Evolutionary conservation across 2,329 filamentous ascomycete genomes (phyloP), one percentile per base, ranked within the genome.

Genomic region (Ophiosphaerella narmari): DNA sequence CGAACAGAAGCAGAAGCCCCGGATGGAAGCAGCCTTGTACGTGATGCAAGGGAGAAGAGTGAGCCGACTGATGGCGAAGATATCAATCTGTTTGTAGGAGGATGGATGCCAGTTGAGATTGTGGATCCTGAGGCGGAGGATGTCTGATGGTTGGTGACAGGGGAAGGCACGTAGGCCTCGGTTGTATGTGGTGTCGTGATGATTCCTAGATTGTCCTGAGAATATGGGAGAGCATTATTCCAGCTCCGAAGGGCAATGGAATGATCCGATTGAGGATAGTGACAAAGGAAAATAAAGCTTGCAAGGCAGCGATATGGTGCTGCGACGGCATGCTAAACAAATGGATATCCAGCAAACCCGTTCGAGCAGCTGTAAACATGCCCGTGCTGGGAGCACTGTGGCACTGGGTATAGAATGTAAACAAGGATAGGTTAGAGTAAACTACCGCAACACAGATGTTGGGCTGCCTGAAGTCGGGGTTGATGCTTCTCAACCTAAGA

Each of bases 241-340:
- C 63, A 63, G 60, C 68, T 68, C 63, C 58, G 46, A 59, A 64
- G 48, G 57, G 57, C 57, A 55, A 65, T 65, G 52, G 55, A 54
- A 58, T 59, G 53, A 65, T 68, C 67, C 63, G 52, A 57, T 34
- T 63, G 63, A 67, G 62, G 64, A 70, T 70, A 52, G 63, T 63
- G 57, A 71, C 68, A 72, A 72, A 72, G 52, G 67, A 69, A 68
- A 72, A 57, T 46, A 62, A 59, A 63, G 59, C 61, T 57, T 55
- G 61, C 65, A 59, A 66, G 55, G 62, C 62, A 67, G 60, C 57
- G 41, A 50, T 63, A 51, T 52, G 45, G 45, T 59, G 60, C 63
- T 66, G 61, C 63, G 50, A 44, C 53, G 49, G 56, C 64, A 61
- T 51, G 59, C 62, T 50, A 54, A 57, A 55, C 55, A 60, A 55